Percentiles rank a stretch among this genome's conserved stretches.
These are phyloP conservation scores for Rhodomyrtus tomentosa DNA, from an alignment of 345 rosid species.

Conservation along the genomic window DNA sequence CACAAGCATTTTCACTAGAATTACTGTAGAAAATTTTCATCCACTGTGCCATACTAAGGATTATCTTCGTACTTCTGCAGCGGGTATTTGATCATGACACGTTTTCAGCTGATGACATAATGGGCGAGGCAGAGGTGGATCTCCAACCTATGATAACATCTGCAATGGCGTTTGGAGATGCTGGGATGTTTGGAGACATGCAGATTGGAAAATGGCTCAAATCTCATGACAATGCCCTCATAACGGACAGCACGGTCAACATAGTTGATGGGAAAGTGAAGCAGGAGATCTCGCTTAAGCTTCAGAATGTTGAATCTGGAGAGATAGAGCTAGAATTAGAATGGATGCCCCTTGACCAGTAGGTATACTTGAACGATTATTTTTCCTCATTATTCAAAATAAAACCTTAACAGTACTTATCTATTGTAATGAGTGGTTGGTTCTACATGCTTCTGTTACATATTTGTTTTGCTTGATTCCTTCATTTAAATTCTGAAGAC, in stretches of 20 bases:
- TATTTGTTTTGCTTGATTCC: background rate
- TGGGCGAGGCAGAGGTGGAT: constrained; percentile 96
- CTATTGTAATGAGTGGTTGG: background rate
- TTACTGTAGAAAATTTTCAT: background rate
- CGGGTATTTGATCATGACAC: constrained; percentile 78
- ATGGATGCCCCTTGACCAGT: constrained; percentile 79
- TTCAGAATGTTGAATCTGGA: constrained; percentile 94
- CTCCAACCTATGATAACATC: constrained; percentile 84
- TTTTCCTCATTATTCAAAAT: background rate
- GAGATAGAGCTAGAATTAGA: constrained; percentile 65
- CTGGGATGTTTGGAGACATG: constrained; percentile 84
- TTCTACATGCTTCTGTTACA: background rate
- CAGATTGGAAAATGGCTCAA: constrained; percentile 96
- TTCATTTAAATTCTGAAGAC: background rate
- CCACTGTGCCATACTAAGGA: background rate
- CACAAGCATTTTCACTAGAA: background rate
- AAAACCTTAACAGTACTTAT: background rate
- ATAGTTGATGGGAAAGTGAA: constrained; percentile 89
- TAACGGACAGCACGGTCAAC: constrained; percentile 73
- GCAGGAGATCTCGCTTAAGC: constrained; percentile 61
- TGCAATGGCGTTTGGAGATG: constrained; percentile 91
- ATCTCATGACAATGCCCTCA: constrained; percentile 77
- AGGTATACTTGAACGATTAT: constrained; percentile 1
- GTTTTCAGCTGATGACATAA: constrained; percentile 94
- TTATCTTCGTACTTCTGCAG: constrained; percentile 24